phyloP scores from a whole-genome alignment of 116 monocot species.

The Thalassia testudinum region DNA sequence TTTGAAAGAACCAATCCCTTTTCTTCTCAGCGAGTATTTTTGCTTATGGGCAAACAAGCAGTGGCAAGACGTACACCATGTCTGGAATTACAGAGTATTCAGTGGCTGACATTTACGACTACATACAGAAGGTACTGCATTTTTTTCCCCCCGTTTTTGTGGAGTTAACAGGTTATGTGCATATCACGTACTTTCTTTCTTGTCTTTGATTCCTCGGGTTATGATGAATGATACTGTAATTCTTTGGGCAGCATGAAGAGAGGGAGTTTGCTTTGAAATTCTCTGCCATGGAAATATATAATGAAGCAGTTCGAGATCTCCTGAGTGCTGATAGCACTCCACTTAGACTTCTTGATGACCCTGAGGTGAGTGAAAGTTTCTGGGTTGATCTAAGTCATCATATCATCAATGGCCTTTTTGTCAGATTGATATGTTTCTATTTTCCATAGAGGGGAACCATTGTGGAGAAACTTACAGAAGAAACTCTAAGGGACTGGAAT shows the following conservation, averaged over 20 bases:
- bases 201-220: too few relatives aligned
- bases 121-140: constrained; percentile 54
- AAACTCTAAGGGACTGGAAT: constrained; percentile 39
- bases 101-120: constrained; percentile 77
- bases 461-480: constrained; percentile 89
- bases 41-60: constrained; percentile 99
- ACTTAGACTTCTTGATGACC: constrained; percentile 93
- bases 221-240: too few relatives aligned
- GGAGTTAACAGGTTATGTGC: too few relatives aligned
- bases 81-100: constrained; percentile 77
- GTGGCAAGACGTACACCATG: constrained; percentile 99
- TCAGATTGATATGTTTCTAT: not conserved
- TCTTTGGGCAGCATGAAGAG: constrained; percentile 53
- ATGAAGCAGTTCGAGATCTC: constrained; percentile 89
- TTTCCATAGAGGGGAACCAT: constrained; percentile 64
- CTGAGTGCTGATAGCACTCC: constrained; percentile 50
- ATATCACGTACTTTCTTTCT: too few relatives aligned
- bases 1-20: not conserved
- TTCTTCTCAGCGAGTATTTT: constrained; percentile 78
- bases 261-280: constrained; percentile 76
- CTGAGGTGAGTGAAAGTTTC: constrained; percentile 42
- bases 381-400: not conserved
- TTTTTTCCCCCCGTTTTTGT: not conserved
- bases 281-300: constrained; percentile 95
- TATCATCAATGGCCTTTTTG: not conserved